Evolutionary conservation across 164 flowering plant genomes (phyloP).

Genomic region (Nelumbo lutea): DNA sequence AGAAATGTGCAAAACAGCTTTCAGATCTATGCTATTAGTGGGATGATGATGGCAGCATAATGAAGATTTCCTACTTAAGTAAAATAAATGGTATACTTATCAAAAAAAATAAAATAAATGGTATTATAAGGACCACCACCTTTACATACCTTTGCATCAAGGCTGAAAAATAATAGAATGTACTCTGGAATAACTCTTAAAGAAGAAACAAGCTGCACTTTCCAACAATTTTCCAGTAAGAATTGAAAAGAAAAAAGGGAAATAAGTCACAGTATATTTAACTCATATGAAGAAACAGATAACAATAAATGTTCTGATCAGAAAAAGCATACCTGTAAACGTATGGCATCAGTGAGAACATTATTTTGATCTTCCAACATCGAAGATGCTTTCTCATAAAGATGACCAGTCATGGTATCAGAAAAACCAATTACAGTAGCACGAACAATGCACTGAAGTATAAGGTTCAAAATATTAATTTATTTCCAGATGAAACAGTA

Average conservation of each 20-base stretch:
- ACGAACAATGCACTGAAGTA: constrained; percentile 63
- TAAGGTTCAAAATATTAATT: constrained; percentile 4
- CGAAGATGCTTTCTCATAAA: constrained; percentile 16
- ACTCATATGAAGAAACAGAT: neutral
- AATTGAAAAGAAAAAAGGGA: constrained; percentile 3
- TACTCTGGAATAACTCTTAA: constrained; percentile 63
- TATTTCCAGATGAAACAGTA: neutral
- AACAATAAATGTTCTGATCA: neutral
- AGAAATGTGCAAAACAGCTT: too few relatives aligned
- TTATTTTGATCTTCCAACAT: constrained; percentile 28
- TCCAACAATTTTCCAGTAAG: constrained; percentile 17
- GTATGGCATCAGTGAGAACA: constrained; percentile 65
- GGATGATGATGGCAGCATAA: neutral
- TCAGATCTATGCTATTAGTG: neutral
- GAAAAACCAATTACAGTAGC: constrained; percentile 49
- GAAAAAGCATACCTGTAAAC: constrained; percentile 48
- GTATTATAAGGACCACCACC: neutral
- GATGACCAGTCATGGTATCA: constrained; percentile 17
- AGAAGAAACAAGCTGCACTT: constrained; percentile 76
- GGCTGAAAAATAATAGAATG: constrained; percentile 50
- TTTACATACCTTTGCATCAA: constrained; percentile 58
- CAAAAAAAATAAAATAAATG: neutral
- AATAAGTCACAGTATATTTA: neutral
- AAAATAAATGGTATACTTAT: too few relatives aligned
- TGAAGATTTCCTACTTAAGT: neutral